Evolutionary conservation across 2,329 filamentous ascomycete species (phyloP), one percentile per base, ranked within the genome.

Genomic region (Cryphonectria carpinicola): DNA sequence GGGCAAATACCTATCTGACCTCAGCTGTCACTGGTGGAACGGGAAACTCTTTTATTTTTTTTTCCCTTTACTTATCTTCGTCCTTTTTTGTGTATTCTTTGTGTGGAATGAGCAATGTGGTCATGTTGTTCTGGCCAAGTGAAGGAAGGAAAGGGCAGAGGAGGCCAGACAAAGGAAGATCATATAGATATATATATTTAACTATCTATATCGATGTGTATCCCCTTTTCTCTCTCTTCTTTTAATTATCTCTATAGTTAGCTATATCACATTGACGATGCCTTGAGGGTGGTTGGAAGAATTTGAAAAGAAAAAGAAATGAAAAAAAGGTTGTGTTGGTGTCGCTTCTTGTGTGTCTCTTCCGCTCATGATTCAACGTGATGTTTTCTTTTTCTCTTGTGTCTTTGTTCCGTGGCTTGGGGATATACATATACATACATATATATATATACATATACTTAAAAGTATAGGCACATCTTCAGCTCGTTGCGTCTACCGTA

Each of bases 51-150:
- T 37, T 60, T 60, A 37, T 39, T 39, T 37, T 17, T 28, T 14
- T 43, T 17, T 4, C 25, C 8, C 25, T n/a, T 63, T 49, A 8
- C 22, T 49, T 4, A 22, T 10, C 10, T 6, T 49, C 35, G 22
- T 22, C 14, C 22, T 22, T 6, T 61, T 60, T 17, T 32, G 10
- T 62, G 17, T 62, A 22, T 2, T 62, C 28, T 61, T 22, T 66
- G 32, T 39, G 65, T 32, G 64, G 39, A 49, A 70, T 67, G 68
- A 70, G 68, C 64, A 63, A 70, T 46, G 68, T 63, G 43, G 68
- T 49, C 58, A 70, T 56, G 54, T 25, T 25, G 56, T 32, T 43
- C 63, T 46, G 8, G 37, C 61, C 61, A 39, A 25, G 17, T 17
- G n/a, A 64, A 46, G 17, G 22, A 13, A 13, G 28, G 28, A 28